phyloP scores from a whole-genome alignment of 2,329 filamentous ascomycete species.

The Berkeleyomyces basicola region DNA sequence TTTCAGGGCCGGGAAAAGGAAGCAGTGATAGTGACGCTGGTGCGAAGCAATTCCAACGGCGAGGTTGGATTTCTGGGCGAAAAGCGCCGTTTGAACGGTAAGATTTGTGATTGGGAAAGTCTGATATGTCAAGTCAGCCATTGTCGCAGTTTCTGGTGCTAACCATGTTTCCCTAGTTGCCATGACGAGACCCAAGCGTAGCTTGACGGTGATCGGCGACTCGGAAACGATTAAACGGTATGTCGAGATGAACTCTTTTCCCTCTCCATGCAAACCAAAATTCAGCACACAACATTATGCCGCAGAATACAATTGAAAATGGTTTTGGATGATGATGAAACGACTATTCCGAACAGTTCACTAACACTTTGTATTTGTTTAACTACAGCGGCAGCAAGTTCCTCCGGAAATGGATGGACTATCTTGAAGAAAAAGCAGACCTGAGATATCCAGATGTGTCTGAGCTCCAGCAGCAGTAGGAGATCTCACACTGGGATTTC shows the following conservation, averaged over 20 bases:
- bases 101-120: conserved; percentile 19
- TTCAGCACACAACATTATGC: background rate
- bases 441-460: conserved; percentile 66
- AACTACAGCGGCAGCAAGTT: conserved; percentile 59
- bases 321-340: background rate
- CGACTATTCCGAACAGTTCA: background rate
- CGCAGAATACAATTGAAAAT: background rate
- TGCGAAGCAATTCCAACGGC: conserved; percentile 70
- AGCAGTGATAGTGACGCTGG: conserved; percentile 82
- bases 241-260: conserved; percentile 24
- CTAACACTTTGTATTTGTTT: background rate
- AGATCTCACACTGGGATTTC: background rate
- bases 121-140: background rate
- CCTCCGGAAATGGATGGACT: conserved; percentile 79
- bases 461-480: conserved; percentile 18
- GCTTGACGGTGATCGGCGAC: conserved; percentile 81
- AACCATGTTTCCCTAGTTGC: conserved; percentile 49
- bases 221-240: conserved; percentile 82
- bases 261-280: background rate
- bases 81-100: conserved; percentile 83
- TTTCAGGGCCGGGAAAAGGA: conserved; percentile 98
- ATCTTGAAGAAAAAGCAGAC: conserved; percentile 78
- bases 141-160: background rate
- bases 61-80: conserved; percentile 91
- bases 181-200: conserved; percentile 87